phyloP scores from a whole-genome alignment of 768 basidiomycete species.

The Asterophora parasitica region DNA sequence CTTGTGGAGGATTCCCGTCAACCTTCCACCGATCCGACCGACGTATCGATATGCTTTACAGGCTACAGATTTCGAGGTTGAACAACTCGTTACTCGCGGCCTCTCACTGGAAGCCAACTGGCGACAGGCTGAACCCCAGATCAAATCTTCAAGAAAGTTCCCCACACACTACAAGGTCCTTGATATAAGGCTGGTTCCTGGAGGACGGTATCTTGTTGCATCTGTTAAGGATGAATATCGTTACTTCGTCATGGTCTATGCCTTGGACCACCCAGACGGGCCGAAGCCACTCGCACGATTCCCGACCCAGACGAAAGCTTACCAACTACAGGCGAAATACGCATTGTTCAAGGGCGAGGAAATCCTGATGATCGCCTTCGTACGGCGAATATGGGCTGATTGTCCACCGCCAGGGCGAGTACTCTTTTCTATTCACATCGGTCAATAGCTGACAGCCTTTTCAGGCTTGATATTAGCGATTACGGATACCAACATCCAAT shows the following conservation, averaged over 20 bases:
- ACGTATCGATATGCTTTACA: conserved; percentile 40
- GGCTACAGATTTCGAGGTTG: conserved; percentile 40
- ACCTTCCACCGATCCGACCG: conserved; percentile 57
- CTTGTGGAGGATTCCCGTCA: conserved; percentile 47
- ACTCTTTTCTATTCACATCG: not conserved
- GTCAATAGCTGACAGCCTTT: conserved; percentile 12
- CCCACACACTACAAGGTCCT: conserved; percentile 34
- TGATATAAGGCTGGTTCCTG: conserved; percentile 57
- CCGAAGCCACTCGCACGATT: conserved; percentile 44
- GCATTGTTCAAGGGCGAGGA: conserved; percentile 37
- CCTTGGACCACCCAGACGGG: conserved; percentile 49
- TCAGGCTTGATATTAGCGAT: conserved; percentile 34
- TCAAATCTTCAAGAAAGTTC: conserved; percentile 23
- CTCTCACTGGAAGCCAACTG: conserved; percentile 60
- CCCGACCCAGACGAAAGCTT: conserved; percentile 47
- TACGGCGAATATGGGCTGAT: conserved; percentile 32
- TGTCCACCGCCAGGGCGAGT: conserved; percentile 16
- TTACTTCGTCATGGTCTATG: conserved; percentile 50
- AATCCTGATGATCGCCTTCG: conserved; percentile 56
- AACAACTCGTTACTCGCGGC: conserved; percentile 57
- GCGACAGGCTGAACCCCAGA: conserved; percentile 35
- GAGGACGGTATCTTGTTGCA: conserved; percentile 63
- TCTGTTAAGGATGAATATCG: conserved; percentile 48
- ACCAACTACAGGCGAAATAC: conserved; percentile 56
- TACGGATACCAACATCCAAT: conserved; percentile 32